Conservation (phyloP, 306 rosid species). For the Dicorynia guianensis region DNA sequence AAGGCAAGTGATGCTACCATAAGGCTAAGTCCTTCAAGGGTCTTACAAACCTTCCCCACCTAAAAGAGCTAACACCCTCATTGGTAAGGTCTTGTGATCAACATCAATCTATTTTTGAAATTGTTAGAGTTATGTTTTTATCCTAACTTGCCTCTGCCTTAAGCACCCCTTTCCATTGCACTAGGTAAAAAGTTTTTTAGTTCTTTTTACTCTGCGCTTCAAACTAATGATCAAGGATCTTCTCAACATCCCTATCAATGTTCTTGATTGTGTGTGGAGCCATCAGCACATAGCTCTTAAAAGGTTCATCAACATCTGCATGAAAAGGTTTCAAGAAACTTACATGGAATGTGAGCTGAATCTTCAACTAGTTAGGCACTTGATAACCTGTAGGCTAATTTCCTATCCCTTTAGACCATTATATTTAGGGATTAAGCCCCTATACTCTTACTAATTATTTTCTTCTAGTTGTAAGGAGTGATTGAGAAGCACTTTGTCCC, state of each 20-base stretch:
- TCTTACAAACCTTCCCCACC: constrained; percentile 15
- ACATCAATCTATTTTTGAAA: not conserved
- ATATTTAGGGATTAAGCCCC: not conserved
- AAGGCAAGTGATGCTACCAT: too few relatives aligned
- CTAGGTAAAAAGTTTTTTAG: not conserved
- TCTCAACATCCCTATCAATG: not conserved
- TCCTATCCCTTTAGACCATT: not conserved
- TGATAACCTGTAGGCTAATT: constrained; percentile 3
- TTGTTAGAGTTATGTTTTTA: not conserved
- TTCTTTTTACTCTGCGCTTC: not conserved
- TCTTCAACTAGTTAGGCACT: not conserved
- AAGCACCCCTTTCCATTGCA: not conserved
- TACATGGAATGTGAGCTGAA: not conserved
- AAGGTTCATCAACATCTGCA: too few relatives aligned
- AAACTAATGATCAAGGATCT: not conserved
- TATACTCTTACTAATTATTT: not conserved
- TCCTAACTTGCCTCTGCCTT: not conserved
- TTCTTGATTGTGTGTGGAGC: not conserved
- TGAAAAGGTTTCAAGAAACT: not conserved
- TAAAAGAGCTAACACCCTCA: not conserved
- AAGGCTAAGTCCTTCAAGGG: too few relatives aligned
- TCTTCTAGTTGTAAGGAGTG: not conserved
- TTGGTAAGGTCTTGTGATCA: not conserved
- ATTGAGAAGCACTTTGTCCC: not conserved
- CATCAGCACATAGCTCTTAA: too few relatives aligned